phyloP scores from a whole-genome alignment of 306 rosid species.

The Quercus wislizeni region DNA sequence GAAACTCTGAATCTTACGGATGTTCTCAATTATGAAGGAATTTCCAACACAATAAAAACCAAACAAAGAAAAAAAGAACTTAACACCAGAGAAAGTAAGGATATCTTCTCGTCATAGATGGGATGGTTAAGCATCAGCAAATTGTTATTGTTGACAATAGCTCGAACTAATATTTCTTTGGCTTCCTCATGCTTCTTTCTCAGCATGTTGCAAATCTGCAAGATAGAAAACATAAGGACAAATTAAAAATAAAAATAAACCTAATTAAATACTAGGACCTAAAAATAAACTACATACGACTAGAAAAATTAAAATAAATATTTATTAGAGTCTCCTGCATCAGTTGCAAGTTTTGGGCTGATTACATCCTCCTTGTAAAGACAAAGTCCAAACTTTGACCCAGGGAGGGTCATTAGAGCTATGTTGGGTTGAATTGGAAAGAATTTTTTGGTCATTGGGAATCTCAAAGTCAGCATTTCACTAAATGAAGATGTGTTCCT shows the following conservation, averaged over 20 bases:
- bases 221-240: not conserved
- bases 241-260: no score
- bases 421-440: not conserved
- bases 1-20: slow-evolving; percentile 69
- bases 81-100: slow-evolving; percentile 38
- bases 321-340: no score
- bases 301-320: no score
- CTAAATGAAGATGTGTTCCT: not conserved
- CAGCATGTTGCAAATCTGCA: slow-evolving; percentile 84
- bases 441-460: no score
- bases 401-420: not conserved
- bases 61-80: slow-evolving; percentile 5
- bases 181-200: slow-evolving; percentile 88
- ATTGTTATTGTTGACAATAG: slow-evolving; percentile 71
- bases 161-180: slow-evolving; percentile 69
- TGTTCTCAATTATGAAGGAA: slow-evolving; percentile 57
- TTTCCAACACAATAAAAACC: slow-evolving; percentile 1
- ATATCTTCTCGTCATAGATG: slow-evolving; percentile 75
- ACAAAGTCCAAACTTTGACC: not conserved
- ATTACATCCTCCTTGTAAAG: not conserved
- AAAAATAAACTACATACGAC: no score
- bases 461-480: not conserved
- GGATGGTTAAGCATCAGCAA: slow-evolving; percentile 95
- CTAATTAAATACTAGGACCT: no score
- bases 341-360: no score